Conservation (phyloP, 1,284 basidiomycete genomes). For the Inonotus hispidus region DNA sequence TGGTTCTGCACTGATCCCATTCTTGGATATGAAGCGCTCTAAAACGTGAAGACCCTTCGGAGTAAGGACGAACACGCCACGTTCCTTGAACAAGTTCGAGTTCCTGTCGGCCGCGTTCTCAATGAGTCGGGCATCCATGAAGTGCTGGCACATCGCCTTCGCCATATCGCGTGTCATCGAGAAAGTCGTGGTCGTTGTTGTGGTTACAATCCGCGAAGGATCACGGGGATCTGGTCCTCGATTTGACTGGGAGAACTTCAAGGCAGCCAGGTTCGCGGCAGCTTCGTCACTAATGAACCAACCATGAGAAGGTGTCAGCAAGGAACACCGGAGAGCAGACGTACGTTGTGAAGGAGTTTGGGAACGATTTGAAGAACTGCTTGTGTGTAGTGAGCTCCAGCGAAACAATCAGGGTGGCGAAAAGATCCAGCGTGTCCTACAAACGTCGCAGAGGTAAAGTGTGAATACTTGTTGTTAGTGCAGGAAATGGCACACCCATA, state of each 20-base stretch:
- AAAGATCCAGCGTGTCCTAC: conserved; percentile 97
- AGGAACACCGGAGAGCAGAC: conserved; percentile 31
- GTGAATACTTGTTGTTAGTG: conserved; percentile 9
- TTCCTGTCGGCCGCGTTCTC: conserved; percentile 92
- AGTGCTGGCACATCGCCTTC: conserved; percentile 98
- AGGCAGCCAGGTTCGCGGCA: conserved; percentile 86
- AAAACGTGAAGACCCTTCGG: conserved; percentile 98
- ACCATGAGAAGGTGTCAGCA: background rate
- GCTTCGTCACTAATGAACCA: conserved; percentile 81
- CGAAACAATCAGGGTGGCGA: conserved; percentile 94
- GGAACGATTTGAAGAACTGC: conserved; percentile 93
- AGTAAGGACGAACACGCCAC: conserved; percentile 93
- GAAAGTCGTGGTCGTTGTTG: conserved; percentile 98
- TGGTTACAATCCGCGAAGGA: conserved; percentile 94
- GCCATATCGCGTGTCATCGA: conserved; percentile 99
- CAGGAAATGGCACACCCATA: conserved; percentile 26
- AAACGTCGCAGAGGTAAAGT: conserved; percentile 17
- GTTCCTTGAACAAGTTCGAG: conserved; percentile 92
- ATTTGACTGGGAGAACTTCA: conserved; percentile 99
- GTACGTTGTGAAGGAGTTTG: conserved; percentile 94
- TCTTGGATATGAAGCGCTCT: conserved; percentile 98
- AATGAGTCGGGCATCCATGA: conserved; percentile 97
- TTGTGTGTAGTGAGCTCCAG: conserved; percentile 86
- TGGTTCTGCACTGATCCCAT: conserved; percentile 94
- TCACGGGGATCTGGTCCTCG: conserved; percentile 97